These are phyloP conservation scores for Casaregolazyma lundiana DNA, from an alignment of 1,139 yeast genomes.

Conservation along the genomic window DNA sequence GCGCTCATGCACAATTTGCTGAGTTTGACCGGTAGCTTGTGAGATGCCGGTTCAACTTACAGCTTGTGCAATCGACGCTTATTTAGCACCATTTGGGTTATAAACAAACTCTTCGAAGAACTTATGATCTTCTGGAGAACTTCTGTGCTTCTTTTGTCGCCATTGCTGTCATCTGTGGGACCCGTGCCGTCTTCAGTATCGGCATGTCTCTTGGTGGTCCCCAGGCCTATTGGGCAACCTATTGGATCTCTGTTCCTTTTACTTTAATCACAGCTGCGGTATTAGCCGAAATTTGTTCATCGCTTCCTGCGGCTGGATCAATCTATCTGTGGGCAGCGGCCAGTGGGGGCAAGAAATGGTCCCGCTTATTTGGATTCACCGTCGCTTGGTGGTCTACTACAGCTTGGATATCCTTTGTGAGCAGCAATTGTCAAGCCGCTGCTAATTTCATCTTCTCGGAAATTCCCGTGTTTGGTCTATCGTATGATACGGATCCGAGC, in stretches of 20 bases:
- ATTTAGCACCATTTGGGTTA: constrained; percentile 21
- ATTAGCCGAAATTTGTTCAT: constrained; percentile 28
- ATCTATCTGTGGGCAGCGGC: constrained; percentile 31
- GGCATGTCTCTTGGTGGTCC: constrained; percentile 28
- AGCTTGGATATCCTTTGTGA: constrained; percentile 29
- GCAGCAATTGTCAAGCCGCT: constrained; percentile 23
- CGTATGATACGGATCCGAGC: constrained; percentile 18
- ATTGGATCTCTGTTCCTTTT: constrained; percentile 20
- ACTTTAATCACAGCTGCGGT: constrained; percentile 26
- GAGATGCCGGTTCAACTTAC: too few relatives aligned
- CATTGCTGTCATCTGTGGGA: constrained; percentile 23
- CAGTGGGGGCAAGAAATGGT: constrained; percentile 25
- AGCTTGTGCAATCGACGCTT: too few relatives aligned
- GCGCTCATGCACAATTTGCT: not conserved
- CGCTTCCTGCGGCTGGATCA: constrained; percentile 32
- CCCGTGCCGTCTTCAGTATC: constrained; percentile 22
- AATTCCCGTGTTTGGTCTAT: constrained; percentile 22
- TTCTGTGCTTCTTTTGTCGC: constrained; percentile 28
- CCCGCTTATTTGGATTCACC: constrained; percentile 26
- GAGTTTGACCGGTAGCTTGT: not conserved
- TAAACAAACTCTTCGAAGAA: constrained; percentile 23
- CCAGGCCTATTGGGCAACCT: constrained; percentile 27
- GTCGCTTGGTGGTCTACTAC: constrained; percentile 31
- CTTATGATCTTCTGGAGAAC: constrained; percentile 24
- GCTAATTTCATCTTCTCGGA: constrained; percentile 27